Conservation (phyloP, 306 rosid species). For the Comarum palustre region DNA sequence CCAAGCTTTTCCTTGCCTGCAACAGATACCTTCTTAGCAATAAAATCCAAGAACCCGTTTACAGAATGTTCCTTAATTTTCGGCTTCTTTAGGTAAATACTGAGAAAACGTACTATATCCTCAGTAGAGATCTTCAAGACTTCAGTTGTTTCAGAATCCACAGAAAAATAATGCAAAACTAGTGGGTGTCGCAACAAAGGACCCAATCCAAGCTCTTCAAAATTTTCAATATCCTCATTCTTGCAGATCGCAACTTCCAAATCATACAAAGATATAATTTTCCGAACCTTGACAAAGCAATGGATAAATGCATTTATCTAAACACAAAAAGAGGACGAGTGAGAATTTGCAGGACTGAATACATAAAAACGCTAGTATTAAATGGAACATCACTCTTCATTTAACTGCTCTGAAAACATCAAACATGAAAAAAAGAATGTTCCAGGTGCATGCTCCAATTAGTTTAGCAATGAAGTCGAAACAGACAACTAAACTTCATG, state of each 20-base stretch:
- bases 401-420: background rate
- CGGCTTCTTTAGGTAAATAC: background rate
- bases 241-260: conserved; percentile 76
- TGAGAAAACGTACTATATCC: conserved; percentile 47
- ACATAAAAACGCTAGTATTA: background rate
- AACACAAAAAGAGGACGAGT: conserved; percentile 24
- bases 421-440: background rate
- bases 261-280: conserved; percentile 65
- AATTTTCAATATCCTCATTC: conserved; percentile 56
- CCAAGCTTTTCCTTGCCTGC: conserved; percentile 67
- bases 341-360: background rate
- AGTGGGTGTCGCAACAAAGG: conserved; percentile 79
- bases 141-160: conserved; percentile 41
- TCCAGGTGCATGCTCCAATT: too few relatives aligned
- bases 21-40: conserved; percentile 50
- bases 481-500: background rate
- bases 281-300: conserved; percentile 78
- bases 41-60: conserved; percentile 64
- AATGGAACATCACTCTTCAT: background rate
- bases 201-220: conserved; percentile 75
- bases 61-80: conserved; percentile 7
- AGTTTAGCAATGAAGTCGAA: background rate
- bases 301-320: conserved; percentile 88
- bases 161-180: conserved; percentile 63
- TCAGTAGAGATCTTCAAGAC: conserved; percentile 55